Evolutionary conservation across 192 early-diverging fungal species (phyloP).

Genomic region (Entomortierella chlamydospora): DNA sequence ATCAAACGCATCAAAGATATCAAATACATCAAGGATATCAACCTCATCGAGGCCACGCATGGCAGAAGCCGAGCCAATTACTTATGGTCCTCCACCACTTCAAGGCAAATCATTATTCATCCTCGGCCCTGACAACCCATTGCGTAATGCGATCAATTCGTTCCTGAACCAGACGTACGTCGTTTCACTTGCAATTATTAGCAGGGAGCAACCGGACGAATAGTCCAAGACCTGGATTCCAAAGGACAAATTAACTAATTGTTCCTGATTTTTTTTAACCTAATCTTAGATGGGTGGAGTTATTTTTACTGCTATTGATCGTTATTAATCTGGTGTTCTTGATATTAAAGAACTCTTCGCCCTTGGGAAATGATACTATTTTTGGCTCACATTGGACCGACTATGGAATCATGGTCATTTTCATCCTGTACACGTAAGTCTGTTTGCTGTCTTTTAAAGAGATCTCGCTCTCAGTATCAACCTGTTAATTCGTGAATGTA

Average conservation of each 20-base stretch:
- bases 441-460: neutral
- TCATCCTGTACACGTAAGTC: slow-evolving; percentile 65
- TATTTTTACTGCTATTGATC: slow-evolving; percentile 59
- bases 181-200: no score
- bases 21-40: neutral
- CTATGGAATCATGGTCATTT: slow-evolving; percentile 60
- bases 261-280: neutral
- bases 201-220: no score
- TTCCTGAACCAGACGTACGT: slow-evolving; percentile 59
- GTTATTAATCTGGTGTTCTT: slow-evolving; percentile 56
- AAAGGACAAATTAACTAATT: no score
- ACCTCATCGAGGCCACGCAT: neutral
- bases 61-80: neutral
- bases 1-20: slow-evolving; percentile 1
- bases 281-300: slow-evolving; percentile 61
- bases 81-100: slow-evolving; percentile 15
- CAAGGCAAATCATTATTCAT: slow-evolving; percentile 51
- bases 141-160: slow-evolving; percentile 51
- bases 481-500: neutral
- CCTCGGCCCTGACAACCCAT: slow-evolving; percentile 57
- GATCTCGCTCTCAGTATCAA: neutral
- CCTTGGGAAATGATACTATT: slow-evolving; percentile 17
- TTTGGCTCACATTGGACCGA: slow-evolving; percentile 64
- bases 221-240: no score
- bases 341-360: slow-evolving; percentile 53